Conservation (phyloP, 2,329 filamentous ascomycete species). For the Alternaria ethzedia region DNA sequence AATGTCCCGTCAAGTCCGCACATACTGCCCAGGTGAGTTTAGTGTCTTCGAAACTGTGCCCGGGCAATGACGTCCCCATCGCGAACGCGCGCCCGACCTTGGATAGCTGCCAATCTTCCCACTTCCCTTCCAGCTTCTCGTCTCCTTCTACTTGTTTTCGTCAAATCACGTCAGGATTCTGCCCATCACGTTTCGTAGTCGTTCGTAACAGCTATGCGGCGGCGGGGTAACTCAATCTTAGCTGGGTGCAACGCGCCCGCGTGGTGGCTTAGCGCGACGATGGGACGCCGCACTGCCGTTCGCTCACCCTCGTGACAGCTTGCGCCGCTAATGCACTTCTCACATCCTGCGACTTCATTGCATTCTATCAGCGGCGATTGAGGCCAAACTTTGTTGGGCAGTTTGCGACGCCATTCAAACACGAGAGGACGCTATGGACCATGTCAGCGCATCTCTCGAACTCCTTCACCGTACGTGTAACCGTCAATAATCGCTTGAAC, state of each 20-base stretch:
- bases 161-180: neutral
- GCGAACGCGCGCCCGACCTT: neutral
- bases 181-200: neutral
- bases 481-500: neutral
- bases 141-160: neutral
- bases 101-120: neutral
- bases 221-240: slow-evolving; percentile 3
- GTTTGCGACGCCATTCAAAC: neutral
- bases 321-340: neutral
- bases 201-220: neutral
- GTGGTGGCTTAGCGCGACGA: neutral
- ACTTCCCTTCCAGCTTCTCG: neutral
- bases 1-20: neutral
- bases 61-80: neutral
- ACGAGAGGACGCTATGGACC: slow-evolving; percentile 7
- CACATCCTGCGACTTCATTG: neutral
- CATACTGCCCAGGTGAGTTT: neutral
- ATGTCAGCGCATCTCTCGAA: slow-evolving; percentile 14
- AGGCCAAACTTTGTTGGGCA: neutral
- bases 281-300: slow-evolving; percentile 1
- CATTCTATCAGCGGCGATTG: neutral
- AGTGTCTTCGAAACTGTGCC: neutral
- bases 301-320: neutral
- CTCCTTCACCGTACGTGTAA: slow-evolving; percentile 11
- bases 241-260: neutral